A percentile compares a stretch with the other conserved stretches of the same genome.
Conservation (phyloP, 2,329 filamentous ascomycete species). For the Beauveria bassiana region DNA sequence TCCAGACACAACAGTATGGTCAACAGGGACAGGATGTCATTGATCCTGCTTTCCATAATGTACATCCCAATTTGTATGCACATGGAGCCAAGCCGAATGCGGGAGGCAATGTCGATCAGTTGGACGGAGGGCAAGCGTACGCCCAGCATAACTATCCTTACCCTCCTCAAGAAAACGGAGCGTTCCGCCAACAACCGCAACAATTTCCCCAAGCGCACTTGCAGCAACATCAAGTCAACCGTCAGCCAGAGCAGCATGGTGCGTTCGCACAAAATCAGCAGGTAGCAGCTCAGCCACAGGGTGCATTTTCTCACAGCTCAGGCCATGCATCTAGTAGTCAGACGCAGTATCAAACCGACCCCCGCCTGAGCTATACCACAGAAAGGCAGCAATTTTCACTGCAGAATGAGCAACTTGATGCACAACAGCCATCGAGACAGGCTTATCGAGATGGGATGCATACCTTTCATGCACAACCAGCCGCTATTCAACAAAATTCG, state of each 20-base stretch:
- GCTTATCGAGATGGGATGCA: not conserved
- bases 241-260: slow-evolving; percentile 13
- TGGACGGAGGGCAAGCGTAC: slow-evolving; percentile 28
- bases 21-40: slow-evolving; percentile 28
- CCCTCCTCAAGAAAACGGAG: slow-evolving; percentile 23
- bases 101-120: slow-evolving; percentile 20
- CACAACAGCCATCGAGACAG: slow-evolving; percentile 2
- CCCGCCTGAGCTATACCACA: not conserved
- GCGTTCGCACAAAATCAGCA: slow-evolving; percentile 18
- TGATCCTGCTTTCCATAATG: slow-evolving; percentile 28
- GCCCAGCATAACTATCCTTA: slow-evolving; percentile 27
- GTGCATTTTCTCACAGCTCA: not conserved
- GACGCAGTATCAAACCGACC: slow-evolving; percentile 14
- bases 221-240: slow-evolving; percentile 16
- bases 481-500: not conserved
- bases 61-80: slow-evolving; percentile 30
- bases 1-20: slow-evolving; percentile 27
- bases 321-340: slow-evolving; percentile 21
- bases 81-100: slow-evolving; percentile 28
- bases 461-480: not conserved
- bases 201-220: slow-evolving; percentile 3
- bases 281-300: slow-evolving; percentile 12
- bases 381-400: slow-evolving; percentile 11
- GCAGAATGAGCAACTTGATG: slow-evolving; percentile 2
- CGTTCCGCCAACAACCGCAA: slow-evolving; percentile 20